phyloP scores from a whole-genome alignment of 345 rosid genomes.

The Salix koriyanagi region DNA sequence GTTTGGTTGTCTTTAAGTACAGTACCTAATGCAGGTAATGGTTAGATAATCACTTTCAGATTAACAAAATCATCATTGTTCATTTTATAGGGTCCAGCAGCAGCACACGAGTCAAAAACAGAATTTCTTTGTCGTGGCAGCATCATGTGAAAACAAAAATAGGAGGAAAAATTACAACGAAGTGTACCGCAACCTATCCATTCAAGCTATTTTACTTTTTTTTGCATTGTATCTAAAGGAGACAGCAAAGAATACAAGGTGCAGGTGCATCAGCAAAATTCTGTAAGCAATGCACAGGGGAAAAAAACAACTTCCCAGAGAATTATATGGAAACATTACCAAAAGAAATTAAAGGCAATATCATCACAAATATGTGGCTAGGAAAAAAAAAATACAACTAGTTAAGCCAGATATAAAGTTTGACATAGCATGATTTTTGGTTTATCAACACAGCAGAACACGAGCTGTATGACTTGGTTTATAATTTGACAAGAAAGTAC shows the following conservation, averaged over 20 bases:
- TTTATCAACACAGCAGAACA: too few relatives aligned
- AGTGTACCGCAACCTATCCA: not conserved
- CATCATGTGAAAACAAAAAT: not conserved
- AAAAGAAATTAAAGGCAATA: too few relatives aligned
- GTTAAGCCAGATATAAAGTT: not conserved
- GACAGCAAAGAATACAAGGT: too few relatives aligned
- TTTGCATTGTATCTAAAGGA: too few relatives aligned
- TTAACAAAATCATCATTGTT: too few relatives aligned
- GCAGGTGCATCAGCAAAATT: too few relatives aligned
- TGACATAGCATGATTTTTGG: not conserved
- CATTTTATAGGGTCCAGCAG: too few relatives aligned
- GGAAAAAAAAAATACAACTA: not conserved
- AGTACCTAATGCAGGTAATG: slow-evolving; percentile 32
- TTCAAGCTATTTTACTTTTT: not conserved
- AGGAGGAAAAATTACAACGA: not conserved
- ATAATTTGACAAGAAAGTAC: not conserved
- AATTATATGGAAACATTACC: not conserved
- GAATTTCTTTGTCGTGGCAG: too few relatives aligned
- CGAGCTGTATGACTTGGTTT: too few relatives aligned
- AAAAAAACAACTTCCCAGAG: not conserved
- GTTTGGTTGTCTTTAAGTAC: slow-evolving; percentile 36
- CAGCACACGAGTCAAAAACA: too few relatives aligned
- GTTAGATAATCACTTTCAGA: not conserved
- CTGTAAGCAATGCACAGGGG: too few relatives aligned
- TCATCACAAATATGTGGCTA: too few relatives aligned